Conservation (phyloP, 345 rosid species). For the Citrus reticulata region DNA sequence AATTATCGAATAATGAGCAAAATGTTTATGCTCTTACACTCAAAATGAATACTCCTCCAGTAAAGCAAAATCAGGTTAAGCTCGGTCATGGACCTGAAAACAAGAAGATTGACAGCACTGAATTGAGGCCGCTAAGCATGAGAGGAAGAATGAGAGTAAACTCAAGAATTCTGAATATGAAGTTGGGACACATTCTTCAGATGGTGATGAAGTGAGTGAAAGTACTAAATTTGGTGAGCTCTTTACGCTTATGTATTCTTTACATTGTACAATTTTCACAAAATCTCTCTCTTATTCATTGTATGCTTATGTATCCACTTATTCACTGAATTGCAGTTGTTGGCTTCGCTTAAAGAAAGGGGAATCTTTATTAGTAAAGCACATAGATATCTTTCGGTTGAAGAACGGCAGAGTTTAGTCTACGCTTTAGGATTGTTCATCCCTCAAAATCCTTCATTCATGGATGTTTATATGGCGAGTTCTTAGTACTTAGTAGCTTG, state of each 20-base stretch:
- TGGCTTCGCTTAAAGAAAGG: neutral
- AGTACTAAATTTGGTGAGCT: slow-evolving; percentile 16
- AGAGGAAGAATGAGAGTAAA: neutral
- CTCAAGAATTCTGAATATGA: neutral
- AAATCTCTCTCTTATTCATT: neutral
- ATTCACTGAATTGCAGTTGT: neutral
- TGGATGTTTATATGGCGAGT: slow-evolving; percentile 14
- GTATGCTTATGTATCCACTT: neutral
- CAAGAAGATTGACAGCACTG: neutral
- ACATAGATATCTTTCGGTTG: neutral
- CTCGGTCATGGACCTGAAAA: neutral
- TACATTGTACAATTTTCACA: neutral
- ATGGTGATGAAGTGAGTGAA: neutral
- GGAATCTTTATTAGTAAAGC: slow-evolving; percentile 9
- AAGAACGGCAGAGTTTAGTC: slow-evolving; percentile 28
- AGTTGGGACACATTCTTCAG: slow-evolving; percentile 2
- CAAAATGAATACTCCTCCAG: neutral
- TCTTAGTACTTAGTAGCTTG: no score
- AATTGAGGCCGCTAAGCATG: neutral
- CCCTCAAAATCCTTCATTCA: slow-evolving; percentile 39
- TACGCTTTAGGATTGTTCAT: slow-evolving; percentile 27
- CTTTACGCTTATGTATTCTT: neutral
- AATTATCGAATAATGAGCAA: no score
- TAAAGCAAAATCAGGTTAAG: slow-evolving; percentile 6
- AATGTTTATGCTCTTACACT: neutral